These are phyloP conservation scores for Crepidotus variabilis DNA, from an alignment of 768 basidiomycete genomes.

Conservation along the genomic window DNA sequence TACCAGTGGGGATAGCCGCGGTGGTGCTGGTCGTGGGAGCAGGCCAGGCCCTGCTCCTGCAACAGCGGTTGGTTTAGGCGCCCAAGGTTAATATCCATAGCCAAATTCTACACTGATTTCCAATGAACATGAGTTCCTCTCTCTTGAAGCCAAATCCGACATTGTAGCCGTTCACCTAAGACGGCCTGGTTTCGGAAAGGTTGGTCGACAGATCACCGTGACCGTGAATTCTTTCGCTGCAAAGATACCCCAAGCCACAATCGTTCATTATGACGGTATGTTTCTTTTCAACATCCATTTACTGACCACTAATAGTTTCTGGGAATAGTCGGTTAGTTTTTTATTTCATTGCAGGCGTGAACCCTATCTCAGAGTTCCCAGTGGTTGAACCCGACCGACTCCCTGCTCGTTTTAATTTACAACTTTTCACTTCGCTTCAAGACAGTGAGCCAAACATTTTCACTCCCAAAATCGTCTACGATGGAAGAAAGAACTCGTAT, in stretches of 20 bases:
- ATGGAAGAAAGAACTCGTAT: constrained; percentile 75
- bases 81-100: constrained; percentile 6
- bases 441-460: constrained; percentile 56
- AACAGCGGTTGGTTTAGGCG: constrained; percentile 8
- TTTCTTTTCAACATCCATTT: background rate
- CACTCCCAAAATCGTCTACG: constrained; percentile 69
- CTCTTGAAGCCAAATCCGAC: constrained; percentile 15
- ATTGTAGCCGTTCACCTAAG: constrained; percentile 29
- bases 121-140: constrained; percentile 12
- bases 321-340: background rate
- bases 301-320: background rate
- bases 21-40: constrained; percentile 19
- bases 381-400: background rate
- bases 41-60: constrained; percentile 26
- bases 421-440: constrained; percentile 38
- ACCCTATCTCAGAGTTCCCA: background rate
- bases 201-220: constrained; percentile 24
- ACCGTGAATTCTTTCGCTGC: constrained; percentile 3
- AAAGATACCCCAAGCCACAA: background rate
- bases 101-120: constrained; percentile 1
- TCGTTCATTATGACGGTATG: constrained; percentile 1
- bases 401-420: background rate
- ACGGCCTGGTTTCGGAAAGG: constrained; percentile 28
- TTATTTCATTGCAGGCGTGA: background rate
- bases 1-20: constrained; percentile 22